Evolutionary conservation across 2,329 filamentous ascomycete genomes (phyloP).

Genomic region (Xylogone sp.): DNA sequence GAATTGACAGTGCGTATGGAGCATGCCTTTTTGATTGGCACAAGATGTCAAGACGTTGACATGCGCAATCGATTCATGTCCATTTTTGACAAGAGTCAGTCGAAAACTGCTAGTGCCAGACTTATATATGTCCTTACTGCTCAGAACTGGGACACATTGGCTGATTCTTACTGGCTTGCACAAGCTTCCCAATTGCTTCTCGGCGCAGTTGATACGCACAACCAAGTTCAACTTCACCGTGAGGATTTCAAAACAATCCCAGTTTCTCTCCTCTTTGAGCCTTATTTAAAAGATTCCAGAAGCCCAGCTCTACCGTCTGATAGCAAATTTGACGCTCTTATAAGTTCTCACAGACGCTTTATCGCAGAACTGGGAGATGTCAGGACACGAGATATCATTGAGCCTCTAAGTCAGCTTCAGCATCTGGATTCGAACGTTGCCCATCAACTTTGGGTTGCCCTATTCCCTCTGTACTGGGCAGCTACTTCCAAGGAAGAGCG

Average conservation of each 20-base stretch:
- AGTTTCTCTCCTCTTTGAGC: slow-evolving; percentile 67
- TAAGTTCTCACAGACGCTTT: slow-evolving; percentile 78
- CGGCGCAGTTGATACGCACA: slow-evolving; percentile 83
- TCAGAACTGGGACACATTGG: slow-evolving; percentile 95
- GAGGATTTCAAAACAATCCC: slow-evolving; percentile 82
- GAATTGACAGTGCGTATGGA: slow-evolving; percentile 97
- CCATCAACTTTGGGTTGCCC: slow-evolving; percentile 82
- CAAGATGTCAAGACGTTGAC: slow-evolving; percentile 85
- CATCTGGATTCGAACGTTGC: slow-evolving; percentile 80
- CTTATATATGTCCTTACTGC: slow-evolving; percentile 84
- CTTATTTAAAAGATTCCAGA: slow-evolving; percentile 66
- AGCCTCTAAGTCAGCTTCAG: slow-evolving; percentile 87
- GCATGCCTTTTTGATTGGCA: slow-evolving; percentile 95
- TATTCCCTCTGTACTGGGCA: slow-evolving; percentile 95
- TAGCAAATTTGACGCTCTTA: slow-evolving; percentile 75
- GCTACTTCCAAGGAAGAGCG: slow-evolving; percentile 84
- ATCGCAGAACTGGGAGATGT: slow-evolving; percentile 79
- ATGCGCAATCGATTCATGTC: slow-evolving; percentile 97
- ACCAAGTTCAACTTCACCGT: slow-evolving; percentile 69
- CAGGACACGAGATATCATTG: slow-evolving; percentile 81
- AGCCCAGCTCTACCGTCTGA: slow-evolving; percentile 70
- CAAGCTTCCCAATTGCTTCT: slow-evolving; percentile 93
- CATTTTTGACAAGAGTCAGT: slow-evolving; percentile 92
- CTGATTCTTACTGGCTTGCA: slow-evolving; percentile 93
- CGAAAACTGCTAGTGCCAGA: slow-evolving; percentile 85